Evolutionary conservation across 805 yeast species (phyloP), one percentile per base, ranked within the genome.

Genomic region (Kodamaea hsintzibuensis): DNA sequence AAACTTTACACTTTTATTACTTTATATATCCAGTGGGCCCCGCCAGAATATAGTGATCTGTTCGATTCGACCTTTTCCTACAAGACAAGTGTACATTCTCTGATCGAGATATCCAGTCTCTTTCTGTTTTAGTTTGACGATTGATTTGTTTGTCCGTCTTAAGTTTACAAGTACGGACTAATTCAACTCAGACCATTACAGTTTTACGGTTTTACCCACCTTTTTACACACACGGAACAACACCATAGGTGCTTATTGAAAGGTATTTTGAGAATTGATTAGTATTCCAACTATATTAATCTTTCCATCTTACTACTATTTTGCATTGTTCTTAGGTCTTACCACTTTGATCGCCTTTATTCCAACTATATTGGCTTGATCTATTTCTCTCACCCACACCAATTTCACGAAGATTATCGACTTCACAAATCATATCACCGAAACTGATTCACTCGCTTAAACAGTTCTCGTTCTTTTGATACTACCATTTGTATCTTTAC

Each of bases 91-190:
- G 44, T 22, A 40, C 19, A 16, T 19, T 17, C n/a, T 38, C n/a
- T 16, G 44, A 40, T 40, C 19, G 17, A 30, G 35, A 30, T 12
- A 40, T 16, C 42, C 7, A 2, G 25, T 40, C 44, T 40, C 25
- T 40, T 40, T 40, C 19, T 30, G 35, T 30, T 30, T n/a, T 30
- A 30, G 35, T 30, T 30, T 30, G 35, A 30, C 35, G 35, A 40
- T 40, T 40, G 44, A 40, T 16, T 40, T 40, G 44, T 16, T 40
- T 40, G 44, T 16, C 44, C 44, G 44, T 40, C 44, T 40, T 40
- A 40, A 40, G n/a, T 16, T 40, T 17, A 40, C 19, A 40, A 40
- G 44, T 40, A 40, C 44, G 44, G 44, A 40, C 44, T 40, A 25
- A 40, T 14, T 40, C 44, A 17, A 16, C 19, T 40, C n/a, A 40